Evolutionary conservation across 768 basidiomycete genomes (phyloP), one percentile per base, ranked within the genome.

Genomic region (Xerocomellus chrysenteron): DNA sequence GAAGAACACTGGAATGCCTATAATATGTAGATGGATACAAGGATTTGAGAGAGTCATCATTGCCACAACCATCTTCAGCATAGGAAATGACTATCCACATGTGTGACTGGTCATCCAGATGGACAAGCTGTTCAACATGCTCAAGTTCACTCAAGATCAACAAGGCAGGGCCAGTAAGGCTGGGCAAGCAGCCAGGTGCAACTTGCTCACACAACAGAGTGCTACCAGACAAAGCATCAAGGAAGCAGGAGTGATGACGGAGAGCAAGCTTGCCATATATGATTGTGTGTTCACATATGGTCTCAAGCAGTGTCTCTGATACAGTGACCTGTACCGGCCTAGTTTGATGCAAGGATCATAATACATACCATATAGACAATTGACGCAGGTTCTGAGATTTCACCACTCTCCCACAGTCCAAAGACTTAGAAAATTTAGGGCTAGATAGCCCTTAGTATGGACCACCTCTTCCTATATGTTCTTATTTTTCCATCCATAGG

Each of bases 1-100:
- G 11, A 36, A n/a, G 37, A 50, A 2, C 55, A 52, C 9, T 8
- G 30, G 9, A 32, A 0, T 1, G 30, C 55, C 0, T 65, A 65
- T 9, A 0, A 46, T n/a, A n/a, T n/a, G n/a, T 0, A 14, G 26
- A 1, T 74, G 68, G 68, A 21, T 47, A 0, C 1, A 5, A 0
- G 69, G 66, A 0, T 16, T 19, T 0, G 10, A 35, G 0, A 11
- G 10, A 5, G 33, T 59, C 0, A 51, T 73, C 14, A 46, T 71
- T 0, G 55, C 59, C 6, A 72, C 66, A 0, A 59, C 57, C 1
- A 65, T 65, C 0, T 63, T 73, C 47, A 62, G 59, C 10, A 64
- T 61, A 0, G 71, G 71, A 0, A 68, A 69, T n/a, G 64, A 71
- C 52, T 64, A 66, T 36, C 35, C 61, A 0, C 54, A 58, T 5